Evolutionary conservation across 768 basidiomycete genomes (phyloP).

Genomic region (Wakefieldia striispora): DNA sequence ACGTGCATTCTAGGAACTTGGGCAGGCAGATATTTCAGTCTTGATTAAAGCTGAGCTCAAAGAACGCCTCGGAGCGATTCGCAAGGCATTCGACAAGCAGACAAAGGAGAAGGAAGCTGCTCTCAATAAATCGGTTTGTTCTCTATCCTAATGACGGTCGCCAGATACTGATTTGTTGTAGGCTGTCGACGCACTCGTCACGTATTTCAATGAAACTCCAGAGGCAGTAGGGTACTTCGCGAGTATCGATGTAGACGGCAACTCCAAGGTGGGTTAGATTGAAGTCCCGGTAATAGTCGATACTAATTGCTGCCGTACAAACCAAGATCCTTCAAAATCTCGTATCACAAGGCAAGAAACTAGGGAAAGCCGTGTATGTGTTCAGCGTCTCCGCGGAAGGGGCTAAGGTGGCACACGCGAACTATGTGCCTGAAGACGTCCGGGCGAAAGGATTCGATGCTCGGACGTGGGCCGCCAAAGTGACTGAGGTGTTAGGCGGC

Average conservation of each 20-base stretch:
- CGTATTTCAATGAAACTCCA: slow-evolving; percentile 77
- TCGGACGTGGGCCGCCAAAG: slow-evolving; percentile 81
- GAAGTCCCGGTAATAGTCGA: not conserved
- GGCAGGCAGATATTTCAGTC: slow-evolving; percentile 85
- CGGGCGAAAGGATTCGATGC: slow-evolving; percentile 76
- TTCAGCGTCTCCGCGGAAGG: slow-evolving; percentile 72
- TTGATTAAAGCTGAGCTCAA: slow-evolving; percentile 77
- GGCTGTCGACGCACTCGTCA: slow-evolving; percentile 67
- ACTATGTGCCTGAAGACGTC: slow-evolving; percentile 65
- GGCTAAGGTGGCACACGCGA: slow-evolving; percentile 83
- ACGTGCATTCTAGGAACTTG: slow-evolving; percentile 63
- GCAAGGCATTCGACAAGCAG: slow-evolving; percentile 84
- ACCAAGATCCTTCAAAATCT: slow-evolving; percentile 70
- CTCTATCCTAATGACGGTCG: not conserved
- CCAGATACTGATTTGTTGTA: slow-evolving; percentile 25
- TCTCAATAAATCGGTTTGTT: slow-evolving; percentile 70
- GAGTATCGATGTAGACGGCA: slow-evolving; percentile 74
- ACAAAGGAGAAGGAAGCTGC: slow-evolving; percentile 77
- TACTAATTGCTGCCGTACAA: not conserved
- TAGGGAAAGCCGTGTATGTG: slow-evolving; percentile 83
- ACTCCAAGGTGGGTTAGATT: slow-evolving; percentile 65
- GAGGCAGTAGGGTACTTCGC: slow-evolving; percentile 70
- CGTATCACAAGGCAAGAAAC: slow-evolving; percentile 74
- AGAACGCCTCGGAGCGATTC: slow-evolving; percentile 65
- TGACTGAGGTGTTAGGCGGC: slow-evolving; percentile 81